Percentiles rank a stretch among this genome's conserved stretches.
Conservation (phyloP, 1,139 yeast genomes). For the Yamadazyma buinensis region DNA sequence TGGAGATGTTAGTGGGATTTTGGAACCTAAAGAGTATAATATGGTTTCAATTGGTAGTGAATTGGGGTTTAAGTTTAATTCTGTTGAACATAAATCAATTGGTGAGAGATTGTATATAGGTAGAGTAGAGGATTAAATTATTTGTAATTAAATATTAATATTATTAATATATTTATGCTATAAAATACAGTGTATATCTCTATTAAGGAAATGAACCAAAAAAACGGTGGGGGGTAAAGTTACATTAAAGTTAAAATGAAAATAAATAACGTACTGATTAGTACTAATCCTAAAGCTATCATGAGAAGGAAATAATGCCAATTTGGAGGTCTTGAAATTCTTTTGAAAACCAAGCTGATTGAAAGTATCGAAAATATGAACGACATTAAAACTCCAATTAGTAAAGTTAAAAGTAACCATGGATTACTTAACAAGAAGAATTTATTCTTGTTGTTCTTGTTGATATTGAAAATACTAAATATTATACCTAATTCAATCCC, state of each 20-base stretch:
- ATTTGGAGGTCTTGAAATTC: conserved; percentile 9
- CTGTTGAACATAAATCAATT: conserved; percentile 36
- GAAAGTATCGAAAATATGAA: conserved; percentile 21
- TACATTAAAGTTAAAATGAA: conserved; percentile 3
- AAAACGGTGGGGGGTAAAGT: too few species aligned
- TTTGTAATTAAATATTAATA: too few species aligned
- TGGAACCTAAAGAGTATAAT: conserved; percentile 15
- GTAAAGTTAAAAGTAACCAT: conserved; percentile 30
- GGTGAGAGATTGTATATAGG: conserved; percentile 29
- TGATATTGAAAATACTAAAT: conserved; percentile 26
- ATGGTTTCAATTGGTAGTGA: conserved; percentile 48
- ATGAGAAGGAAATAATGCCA: conserved; percentile 11
- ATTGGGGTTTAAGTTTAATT: conserved; percentile 37
- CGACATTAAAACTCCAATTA: conserved; percentile 32
- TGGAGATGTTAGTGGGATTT: conserved; percentile 5
- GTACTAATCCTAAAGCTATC: conserved; percentile 11
- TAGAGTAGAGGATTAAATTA: not conserved
- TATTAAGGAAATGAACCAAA: too few species aligned
- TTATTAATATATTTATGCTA: too few species aligned
- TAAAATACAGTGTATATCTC: too few species aligned
- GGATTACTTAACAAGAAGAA: conserved; percentile 29
- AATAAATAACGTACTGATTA: conserved; percentile 7
- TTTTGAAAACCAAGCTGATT: conserved; percentile 11
- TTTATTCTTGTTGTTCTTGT: conserved; percentile 16
- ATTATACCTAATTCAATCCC: conserved; percentile 46